Percentiles rank a stretch among this genome's conserved stretches.
Conservation (phyloP, 2,329 filamentous ascomycete genomes). For the Nigrospora oryzae region DNA sequence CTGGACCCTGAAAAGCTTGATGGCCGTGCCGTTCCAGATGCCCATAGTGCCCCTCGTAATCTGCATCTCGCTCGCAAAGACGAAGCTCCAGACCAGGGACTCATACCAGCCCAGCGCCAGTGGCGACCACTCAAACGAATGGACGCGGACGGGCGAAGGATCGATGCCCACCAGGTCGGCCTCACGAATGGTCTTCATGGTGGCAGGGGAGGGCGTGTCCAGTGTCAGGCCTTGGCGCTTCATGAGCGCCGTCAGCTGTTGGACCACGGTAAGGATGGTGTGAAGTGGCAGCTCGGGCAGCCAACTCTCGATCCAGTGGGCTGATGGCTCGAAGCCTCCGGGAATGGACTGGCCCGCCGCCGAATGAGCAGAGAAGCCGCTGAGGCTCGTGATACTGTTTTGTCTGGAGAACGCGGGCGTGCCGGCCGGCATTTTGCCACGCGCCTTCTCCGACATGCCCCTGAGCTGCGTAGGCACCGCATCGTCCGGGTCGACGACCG, state of each 20-base stretch:
- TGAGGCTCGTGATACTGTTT: conserved; percentile 78
- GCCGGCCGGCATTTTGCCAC: conserved; percentile 89
- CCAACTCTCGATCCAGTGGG: conserved; percentile 88
- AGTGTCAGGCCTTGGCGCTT: conserved; percentile 36
- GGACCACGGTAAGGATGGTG: conserved; percentile 71
- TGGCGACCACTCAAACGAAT: conserved; percentile 91
- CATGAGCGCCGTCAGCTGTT: conserved; percentile 52
- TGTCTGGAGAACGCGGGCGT: conserved; percentile 78
- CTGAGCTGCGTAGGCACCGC: conserved; percentile 74
- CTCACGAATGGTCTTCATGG: conserved; percentile 46
- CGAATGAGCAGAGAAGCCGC: conserved; percentile 40
- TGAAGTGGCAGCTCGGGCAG: conserved; percentile 85
- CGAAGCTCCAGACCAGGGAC: conserved; percentile 84
- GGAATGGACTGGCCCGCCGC: conserved; percentile 45
- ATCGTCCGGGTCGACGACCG: conserved; percentile 62
- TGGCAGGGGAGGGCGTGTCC: conserved; percentile 34
- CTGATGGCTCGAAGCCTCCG: conserved; percentile 67
- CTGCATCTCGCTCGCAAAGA: conserved; percentile 86
- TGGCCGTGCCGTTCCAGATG: conserved; percentile 85
- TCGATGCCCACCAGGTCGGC: conserved; percentile 66
- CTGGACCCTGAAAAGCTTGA: conserved; percentile 85
- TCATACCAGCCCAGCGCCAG: conserved; percentile 93
- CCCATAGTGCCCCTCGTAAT: conserved; percentile 80
- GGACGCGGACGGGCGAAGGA: conserved; percentile 64
- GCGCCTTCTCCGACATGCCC: conserved; percentile 94